A percentile compares a stretch with the other conserved stretches of the same genome.
phyloP scores from a whole-genome alignment of 495 filamentous ascomycete species.

The Choiromyces venosus region DNA sequence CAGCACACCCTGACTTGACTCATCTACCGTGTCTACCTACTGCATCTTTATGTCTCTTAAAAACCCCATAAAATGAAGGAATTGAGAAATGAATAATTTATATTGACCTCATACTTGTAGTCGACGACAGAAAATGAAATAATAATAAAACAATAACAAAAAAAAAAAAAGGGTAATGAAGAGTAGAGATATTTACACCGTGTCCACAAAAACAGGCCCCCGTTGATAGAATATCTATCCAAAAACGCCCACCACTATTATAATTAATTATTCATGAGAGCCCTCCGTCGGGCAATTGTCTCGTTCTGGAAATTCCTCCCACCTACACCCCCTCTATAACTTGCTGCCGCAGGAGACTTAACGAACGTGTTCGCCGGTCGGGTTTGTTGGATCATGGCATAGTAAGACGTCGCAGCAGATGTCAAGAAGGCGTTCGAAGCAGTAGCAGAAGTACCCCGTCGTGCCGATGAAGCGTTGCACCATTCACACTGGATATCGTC shows the following conservation, averaged over 20 bases:
- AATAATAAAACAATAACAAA: conserved; percentile 5
- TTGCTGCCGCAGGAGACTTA: background rate
- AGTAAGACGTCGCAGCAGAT: conserved; percentile 28
- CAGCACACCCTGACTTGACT: background rate
- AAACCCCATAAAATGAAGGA: background rate
- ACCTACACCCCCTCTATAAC: background rate
- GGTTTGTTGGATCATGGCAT: background rate
- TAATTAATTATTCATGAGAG: conserved; percentile 5
- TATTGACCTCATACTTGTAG: background rate
- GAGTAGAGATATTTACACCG: background rate
- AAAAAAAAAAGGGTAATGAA: background rate
- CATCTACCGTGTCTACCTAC: background rate
- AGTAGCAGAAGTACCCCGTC: conserved; percentile 11
- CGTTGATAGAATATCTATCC: background rate
- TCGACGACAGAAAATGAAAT: background rate
- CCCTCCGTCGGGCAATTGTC: conserved; percentile 17
- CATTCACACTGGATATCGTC: conserved; percentile 38
- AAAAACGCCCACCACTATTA: background rate
- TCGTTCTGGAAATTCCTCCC: conserved; percentile 31
- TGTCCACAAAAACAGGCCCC: background rate
- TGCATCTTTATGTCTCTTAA: background rate
- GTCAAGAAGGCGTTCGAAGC: conserved; percentile 32
- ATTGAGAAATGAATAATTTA: background rate
- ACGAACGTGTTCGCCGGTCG: background rate
- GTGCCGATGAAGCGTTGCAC: conserved; percentile 34